These are phyloP conservation scores for Piper longum DNA, from an alignment of 164 flowering plant species.

Conservation along the genomic window DNA sequence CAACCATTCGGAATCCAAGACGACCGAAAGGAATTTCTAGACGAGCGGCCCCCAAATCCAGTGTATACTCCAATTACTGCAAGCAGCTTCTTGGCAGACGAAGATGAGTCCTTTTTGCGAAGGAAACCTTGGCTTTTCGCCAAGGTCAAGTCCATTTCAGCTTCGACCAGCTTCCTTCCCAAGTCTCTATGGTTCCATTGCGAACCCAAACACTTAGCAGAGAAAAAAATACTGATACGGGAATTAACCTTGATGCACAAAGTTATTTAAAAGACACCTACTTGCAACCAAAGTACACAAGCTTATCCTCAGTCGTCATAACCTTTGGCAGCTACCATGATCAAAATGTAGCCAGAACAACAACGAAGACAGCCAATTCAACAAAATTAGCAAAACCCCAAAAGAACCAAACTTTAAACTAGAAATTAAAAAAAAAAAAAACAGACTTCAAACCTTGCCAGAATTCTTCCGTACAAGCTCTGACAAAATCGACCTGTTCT, in stretches of 20 bases:
- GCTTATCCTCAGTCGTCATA: slow-evolving; percentile 80
- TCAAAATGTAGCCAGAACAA: slow-evolving; percentile 1
- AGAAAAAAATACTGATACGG: not conserved
- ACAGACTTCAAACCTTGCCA: slow-evolving; percentile 30
- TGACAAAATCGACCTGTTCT: slow-evolving; percentile 47
- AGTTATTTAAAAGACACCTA: slow-evolving; percentile 12
- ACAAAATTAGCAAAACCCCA: not conserved
- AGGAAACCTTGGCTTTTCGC: slow-evolving; percentile 92
- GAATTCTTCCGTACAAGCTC: slow-evolving; percentile 46
- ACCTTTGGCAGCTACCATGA: slow-evolving; percentile 57
- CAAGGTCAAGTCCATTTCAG: slow-evolving; percentile 86
- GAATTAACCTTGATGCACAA: not conserved
- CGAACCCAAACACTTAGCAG: not conserved
- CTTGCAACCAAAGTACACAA: slow-evolving; percentile 83
- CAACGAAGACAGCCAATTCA: not conserved
- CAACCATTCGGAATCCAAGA: too few relatives aligned
- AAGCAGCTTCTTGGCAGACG: slow-evolving; percentile 10
- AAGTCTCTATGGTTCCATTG: slow-evolving; percentile 42
- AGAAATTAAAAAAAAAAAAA: not conserved
- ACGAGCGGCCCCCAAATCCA: too few relatives aligned
- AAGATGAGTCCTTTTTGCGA: slow-evolving; percentile 30
- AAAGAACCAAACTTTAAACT: not conserved
- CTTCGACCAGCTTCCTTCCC: slow-evolving; percentile 74
- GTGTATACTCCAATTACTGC: too few relatives aligned
- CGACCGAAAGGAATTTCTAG: too few relatives aligned